Evolutionary conservation across 2,329 filamentous ascomycete genomes (phyloP).

Genomic region (Polychaeton citri): DNA sequence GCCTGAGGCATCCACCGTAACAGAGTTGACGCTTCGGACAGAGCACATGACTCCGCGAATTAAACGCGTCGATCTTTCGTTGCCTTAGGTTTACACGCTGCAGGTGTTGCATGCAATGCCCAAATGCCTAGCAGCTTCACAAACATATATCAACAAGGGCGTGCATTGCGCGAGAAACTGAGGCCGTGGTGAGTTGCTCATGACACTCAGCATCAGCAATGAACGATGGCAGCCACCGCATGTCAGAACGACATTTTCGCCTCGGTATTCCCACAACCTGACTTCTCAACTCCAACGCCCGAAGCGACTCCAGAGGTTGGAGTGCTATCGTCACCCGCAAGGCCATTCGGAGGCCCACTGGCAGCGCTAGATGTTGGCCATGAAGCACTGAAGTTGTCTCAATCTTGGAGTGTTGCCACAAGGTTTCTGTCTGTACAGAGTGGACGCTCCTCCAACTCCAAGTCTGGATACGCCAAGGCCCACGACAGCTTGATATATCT

Average conservation of each 20-base stretch:
- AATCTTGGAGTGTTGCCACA: constrained; percentile 35
- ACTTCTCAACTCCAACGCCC: constrained; percentile 31
- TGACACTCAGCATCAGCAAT: not conserved
- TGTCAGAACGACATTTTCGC: constrained; percentile 21
- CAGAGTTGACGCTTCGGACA: too few species aligned
- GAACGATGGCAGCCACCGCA: not conserved
- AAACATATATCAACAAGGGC: too few species aligned
- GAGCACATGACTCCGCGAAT: too few species aligned
- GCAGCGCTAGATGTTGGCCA: constrained; percentile 10
- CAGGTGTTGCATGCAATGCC: too few species aligned
- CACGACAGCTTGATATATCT: constrained; percentile 2
- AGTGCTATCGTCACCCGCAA: constrained; percentile 22
- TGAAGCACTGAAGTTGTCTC: constrained; percentile 23
- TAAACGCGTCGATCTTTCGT: too few species aligned
- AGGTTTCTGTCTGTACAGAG: constrained; percentile 14
- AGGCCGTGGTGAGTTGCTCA: too few species aligned
- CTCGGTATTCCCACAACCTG: constrained; percentile 31
- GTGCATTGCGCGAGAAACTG: too few species aligned
- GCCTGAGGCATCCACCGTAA: too few species aligned
- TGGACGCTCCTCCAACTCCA: not conserved
- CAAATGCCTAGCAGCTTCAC: too few species aligned
- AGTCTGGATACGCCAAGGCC: constrained; percentile 1
- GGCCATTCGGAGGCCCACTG: constrained; percentile 25
- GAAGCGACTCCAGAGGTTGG: constrained; percentile 31
- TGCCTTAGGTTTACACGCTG: too few species aligned